Evolutionary conservation across 148 eudicot genomes (phyloP).

Genomic region (Fagopyrum esculentum): DNA sequence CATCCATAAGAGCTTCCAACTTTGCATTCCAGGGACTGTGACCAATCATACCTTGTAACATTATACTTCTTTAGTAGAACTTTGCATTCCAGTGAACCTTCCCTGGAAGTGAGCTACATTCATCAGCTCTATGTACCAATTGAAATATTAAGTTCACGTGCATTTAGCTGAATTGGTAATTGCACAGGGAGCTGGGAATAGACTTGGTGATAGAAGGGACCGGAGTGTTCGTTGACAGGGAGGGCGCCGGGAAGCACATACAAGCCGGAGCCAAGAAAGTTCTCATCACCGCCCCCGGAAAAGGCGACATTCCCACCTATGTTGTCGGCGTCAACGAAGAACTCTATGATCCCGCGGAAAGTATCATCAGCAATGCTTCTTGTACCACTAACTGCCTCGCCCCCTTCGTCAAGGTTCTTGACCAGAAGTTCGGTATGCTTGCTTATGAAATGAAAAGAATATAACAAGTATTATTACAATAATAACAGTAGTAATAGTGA

Average conservation of each 20-base stretch:
- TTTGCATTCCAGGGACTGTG: too few species aligned
- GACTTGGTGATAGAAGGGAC: constrained; percentile 97
- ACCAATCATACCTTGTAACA: too few species aligned
- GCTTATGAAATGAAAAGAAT: not conserved
- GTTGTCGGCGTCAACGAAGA: constrained; percentile 91
- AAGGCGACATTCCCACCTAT: constrained; percentile 94
- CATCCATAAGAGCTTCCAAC: too few species aligned
- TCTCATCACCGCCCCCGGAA: constrained; percentile 92
- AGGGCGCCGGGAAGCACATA: constrained; percentile 93
- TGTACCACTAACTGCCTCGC: constrained; percentile 99
- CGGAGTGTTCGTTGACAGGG: constrained; percentile 96
- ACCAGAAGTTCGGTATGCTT: constrained; percentile 80
- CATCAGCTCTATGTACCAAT: too few species aligned
- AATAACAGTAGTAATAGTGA: too few species aligned
- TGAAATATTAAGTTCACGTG: not conserved
- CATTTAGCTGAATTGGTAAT: not conserved
- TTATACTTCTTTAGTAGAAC: too few species aligned
- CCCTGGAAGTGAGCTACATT: constrained; percentile 64
- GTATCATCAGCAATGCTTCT: constrained; percentile 93
- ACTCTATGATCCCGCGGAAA: constrained; percentile 38
- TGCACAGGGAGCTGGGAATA: constrained; percentile 59
- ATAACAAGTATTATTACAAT: too few species aligned
- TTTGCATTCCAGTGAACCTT: constrained; percentile 75
- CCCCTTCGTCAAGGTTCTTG: constrained; percentile 96
- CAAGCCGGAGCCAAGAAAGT: constrained; percentile 95